Conservation (phyloP, 192 early-diverging fungal genomes). For the Entomortierella parvispora region DNA sequence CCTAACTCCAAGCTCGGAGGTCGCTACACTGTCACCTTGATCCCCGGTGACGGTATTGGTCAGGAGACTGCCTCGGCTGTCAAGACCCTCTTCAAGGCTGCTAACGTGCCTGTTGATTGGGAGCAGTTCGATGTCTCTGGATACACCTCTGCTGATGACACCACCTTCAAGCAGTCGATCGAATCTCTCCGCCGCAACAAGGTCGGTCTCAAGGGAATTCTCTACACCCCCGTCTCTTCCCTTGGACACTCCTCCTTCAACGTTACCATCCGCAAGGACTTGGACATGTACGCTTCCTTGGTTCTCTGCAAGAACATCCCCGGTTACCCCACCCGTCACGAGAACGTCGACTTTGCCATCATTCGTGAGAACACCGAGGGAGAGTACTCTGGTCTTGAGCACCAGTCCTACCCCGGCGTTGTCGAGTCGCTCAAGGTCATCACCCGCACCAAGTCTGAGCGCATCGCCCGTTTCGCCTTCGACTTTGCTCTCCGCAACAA, state of each 20-base stretch:
- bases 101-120: conserved; percentile 94
- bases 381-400: conserved; percentile 99
- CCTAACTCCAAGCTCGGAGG: conserved; percentile 85
- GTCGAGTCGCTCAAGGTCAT: conserved; percentile 99
- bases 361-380: conserved; percentile 99
- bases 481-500: conserved; percentile 98
- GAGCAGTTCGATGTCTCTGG: conserved; percentile 98
- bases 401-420: conserved; percentile 97
- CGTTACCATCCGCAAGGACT: conserved; percentile 95
- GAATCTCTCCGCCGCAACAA: conserved; percentile 94
- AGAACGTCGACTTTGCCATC: conserved; percentile 96
- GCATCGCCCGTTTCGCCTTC: conserved; percentile 98
- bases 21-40: conserved; percentile 94
- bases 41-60: conserved; percentile 99
- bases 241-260: conserved; percentile 95
- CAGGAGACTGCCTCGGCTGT: conserved; percentile 91
- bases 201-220: conserved; percentile 95
- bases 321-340: conserved; percentile 88
- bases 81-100: conserved; percentile 94
- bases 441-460: conserved; percentile 96
- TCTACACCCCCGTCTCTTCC: conserved; percentile 88
- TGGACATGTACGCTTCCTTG: conserved; percentile 98
- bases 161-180: conserved; percentile 88
- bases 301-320: conserved; percentile 92
- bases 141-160: conserved; percentile 85